Evolutionary conservation across 2,329 filamentous ascomycete species (phyloP), one percentile per base, ranked within the genome.

Genomic region (Penicillium palitans): DNA sequence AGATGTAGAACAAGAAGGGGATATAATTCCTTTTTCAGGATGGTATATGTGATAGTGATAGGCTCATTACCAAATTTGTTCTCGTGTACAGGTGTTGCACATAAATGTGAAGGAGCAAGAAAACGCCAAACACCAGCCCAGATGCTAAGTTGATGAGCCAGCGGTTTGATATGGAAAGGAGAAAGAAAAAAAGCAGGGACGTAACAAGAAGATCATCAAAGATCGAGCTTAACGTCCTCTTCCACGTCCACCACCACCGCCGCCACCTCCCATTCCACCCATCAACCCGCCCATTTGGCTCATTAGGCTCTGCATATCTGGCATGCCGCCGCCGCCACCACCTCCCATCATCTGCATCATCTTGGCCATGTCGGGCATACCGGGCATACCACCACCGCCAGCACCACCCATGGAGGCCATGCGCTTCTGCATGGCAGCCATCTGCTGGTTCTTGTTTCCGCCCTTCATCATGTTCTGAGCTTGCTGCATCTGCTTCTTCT

Each of bases 401-500:
- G 79, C 87, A 35, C 90, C 91, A 35, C 93, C 95, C 91, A 98
- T 96, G 66, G 89, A 91, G 72, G 93, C 90, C 78, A 99, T 81
- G 13, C 93, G 84, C 80, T 96, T 96, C 79, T 99, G 95, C 92
- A 98, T 96, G 2, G 95, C 93, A 0, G 93, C 93, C 78, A 98
- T 85, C 76, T 98, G 93, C 74, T 96, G 91, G 33, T 91, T 86
- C 76, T 95, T 93, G 78, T 96, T 96, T 31, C 88, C 90, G 45
- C 93, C 92, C 29, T 89, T 90, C 87, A 97, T 91, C 63, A 90
- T 91, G 55, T 90, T 89, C 76, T 98, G 93, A 0, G 93, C 93
- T 52, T 89, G 87, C 75, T 97, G 91, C 89, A 98, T 96, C 73
- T 97, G 96, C 80, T 95, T 95, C 89, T 96, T 96, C 74, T 91